These are phyloP conservation scores for Coemansia sp. DNA, from an alignment of 192 early-diverging fungal genomes.

Conservation along the genomic window DNA sequence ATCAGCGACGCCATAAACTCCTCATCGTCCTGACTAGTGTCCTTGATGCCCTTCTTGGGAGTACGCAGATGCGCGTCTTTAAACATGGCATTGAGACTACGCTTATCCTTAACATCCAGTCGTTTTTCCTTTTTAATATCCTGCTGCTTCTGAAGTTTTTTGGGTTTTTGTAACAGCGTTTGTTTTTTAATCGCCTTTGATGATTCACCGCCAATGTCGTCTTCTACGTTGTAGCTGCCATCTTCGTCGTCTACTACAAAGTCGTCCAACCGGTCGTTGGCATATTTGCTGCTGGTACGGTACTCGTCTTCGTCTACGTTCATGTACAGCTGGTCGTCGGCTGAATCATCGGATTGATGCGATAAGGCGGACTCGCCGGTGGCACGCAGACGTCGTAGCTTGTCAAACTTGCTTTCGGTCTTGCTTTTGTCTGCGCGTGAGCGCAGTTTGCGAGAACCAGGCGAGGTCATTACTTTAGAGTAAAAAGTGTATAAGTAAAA, in stretches of 20 bases:
- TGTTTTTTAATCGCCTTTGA: neutral
- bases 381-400: constrained; percentile 42
- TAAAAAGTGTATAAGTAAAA: neutral
- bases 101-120: constrained; percentile 3
- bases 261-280: constrained; percentile 23
- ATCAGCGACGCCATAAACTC: constrained; percentile 50
- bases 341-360: constrained; percentile 10
- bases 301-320: constrained; percentile 51
- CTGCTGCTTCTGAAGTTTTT: constrained; percentile 6
- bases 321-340: constrained; percentile 32
- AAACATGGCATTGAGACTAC: constrained; percentile 41
- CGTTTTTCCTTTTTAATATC: neutral
- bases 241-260: constrained; percentile 55
- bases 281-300: constrained; percentile 18
- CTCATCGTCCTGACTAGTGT: constrained; percentile 33
- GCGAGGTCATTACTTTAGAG: constrained; percentile 20
- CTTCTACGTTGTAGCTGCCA: constrained; percentile 26
- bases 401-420: constrained; percentile 35
- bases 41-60: neutral
- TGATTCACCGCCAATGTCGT: constrained; percentile 33
- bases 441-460: constrained; percentile 29
- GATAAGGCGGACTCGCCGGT: constrained; percentile 38
- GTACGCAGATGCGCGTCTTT: constrained; percentile 37
- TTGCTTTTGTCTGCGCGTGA: constrained; percentile 13
- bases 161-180: neutral